Percentiles rank a stretch among this genome's conserved stretches.
These are phyloP conservation scores for Backusella morwellensis DNA, from an alignment of 192 early-diverging fungal species.

Conservation along the genomic window DNA sequence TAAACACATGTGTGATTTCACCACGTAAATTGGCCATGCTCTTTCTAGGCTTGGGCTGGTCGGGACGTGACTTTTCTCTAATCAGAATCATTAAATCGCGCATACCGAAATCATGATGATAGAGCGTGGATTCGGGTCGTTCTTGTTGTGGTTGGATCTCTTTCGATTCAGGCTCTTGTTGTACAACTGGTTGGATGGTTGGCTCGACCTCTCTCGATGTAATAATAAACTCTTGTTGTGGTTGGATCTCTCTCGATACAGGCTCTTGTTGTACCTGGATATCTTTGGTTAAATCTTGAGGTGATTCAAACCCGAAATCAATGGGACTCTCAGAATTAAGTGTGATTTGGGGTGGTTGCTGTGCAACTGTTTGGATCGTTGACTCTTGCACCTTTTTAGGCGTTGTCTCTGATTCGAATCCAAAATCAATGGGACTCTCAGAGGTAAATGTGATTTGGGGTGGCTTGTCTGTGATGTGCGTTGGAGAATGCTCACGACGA, in stretches of 20 bases:
- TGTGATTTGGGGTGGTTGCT: neutral
- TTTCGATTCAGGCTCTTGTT: neutral
- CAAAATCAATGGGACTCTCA: neutral
- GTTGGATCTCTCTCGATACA: neutral
- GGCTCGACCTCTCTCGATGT: too few relatives aligned
- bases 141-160: neutral
- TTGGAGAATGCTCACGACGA: neutral
- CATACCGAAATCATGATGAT: constrained; percentile 46
- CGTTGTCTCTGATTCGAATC: neutral
- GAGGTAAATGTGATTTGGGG: neutral
- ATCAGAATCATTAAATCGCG: constrained; percentile 44
- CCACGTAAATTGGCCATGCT: neutral
- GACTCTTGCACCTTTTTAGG: too few relatives aligned
- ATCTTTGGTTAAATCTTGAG: too few relatives aligned
- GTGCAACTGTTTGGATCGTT: too few relatives aligned
- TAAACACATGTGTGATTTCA: constrained; percentile 18
- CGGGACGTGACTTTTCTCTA: constrained; percentile 14
- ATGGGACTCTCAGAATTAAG: neutral
- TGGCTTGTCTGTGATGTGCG: neutral
- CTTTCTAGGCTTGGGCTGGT: neutral
- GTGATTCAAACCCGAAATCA: neutral
- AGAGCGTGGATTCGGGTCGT: constrained; percentile 15
- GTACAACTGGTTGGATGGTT: neutral
- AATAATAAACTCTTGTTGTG: too few relatives aligned
- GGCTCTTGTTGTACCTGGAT: neutral